These are phyloP conservation scores for Parafenestella ontariensis DNA, from an alignment of 2,329 filamentous ascomycete species.

Conservation along the genomic window DNA sequence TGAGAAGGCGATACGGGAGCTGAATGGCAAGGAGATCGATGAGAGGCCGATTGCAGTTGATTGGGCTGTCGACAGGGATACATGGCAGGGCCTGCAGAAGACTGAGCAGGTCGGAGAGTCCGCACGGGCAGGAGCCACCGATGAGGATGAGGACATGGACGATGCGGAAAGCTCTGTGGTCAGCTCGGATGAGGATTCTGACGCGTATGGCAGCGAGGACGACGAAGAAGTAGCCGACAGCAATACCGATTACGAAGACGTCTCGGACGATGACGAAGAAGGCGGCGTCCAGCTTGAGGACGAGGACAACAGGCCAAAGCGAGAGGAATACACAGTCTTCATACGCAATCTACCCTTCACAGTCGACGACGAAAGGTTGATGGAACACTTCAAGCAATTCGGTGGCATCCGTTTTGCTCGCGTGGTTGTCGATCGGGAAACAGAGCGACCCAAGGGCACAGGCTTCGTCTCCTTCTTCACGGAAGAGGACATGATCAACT, in stretches of 20 bases:
- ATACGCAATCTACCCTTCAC: slow-evolving; percentile 94
- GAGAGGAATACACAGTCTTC: slow-evolving; percentile 83
- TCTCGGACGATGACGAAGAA: slow-evolving; percentile 53
- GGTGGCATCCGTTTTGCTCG: slow-evolving; percentile 89
- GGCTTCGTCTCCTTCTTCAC: slow-evolving; percentile 94
- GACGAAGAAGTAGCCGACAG: slow-evolving; percentile 52
- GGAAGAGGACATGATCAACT: slow-evolving; percentile 74
- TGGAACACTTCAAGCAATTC: slow-evolving; percentile 86
- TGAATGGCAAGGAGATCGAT: slow-evolving; percentile 91
- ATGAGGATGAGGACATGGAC: slow-evolving; percentile 49
- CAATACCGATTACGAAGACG: slow-evolving; percentile 46
- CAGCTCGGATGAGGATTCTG: slow-evolving; percentile 48
- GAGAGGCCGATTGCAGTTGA: slow-evolving; percentile 90
- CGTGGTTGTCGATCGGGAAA: slow-evolving; percentile 85
- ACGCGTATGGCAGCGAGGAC: slow-evolving; percentile 47
- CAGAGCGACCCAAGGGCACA: slow-evolving; percentile 86
- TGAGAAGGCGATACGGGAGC: slow-evolving; percentile 79
- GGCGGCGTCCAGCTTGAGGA: slow-evolving; percentile 36
- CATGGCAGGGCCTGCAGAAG: slow-evolving; percentile 72
- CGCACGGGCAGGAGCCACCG: slow-evolving; percentile 47
- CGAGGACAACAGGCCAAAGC: slow-evolving; percentile 46
- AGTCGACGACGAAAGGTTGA: slow-evolving; percentile 79
- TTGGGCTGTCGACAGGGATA: slow-evolving; percentile 92
- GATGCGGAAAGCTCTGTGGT: slow-evolving; percentile 48
- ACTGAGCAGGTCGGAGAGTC: slow-evolving; percentile 50